These are phyloP conservation scores for Sicyos edulis DNA, from an alignment of 306 rosid genomes.

Conservation along the genomic window DNA sequence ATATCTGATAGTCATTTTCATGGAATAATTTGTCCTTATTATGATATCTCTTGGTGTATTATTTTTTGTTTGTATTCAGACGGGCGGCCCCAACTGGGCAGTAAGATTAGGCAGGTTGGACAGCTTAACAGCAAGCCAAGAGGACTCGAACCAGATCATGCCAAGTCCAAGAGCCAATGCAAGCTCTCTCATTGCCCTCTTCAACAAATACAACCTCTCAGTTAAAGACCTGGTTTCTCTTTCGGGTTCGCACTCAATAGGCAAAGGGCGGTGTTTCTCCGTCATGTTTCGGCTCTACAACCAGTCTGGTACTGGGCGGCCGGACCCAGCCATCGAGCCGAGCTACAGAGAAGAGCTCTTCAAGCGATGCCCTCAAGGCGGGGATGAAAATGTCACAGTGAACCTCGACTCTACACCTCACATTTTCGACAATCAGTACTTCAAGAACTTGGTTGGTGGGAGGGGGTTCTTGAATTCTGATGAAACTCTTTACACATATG, in stretches of 20 bases:
- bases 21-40: neutral
- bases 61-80: slow-evolving; percentile 34
- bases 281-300: slow-evolving; percentile 86
- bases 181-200: slow-evolving; percentile 51
- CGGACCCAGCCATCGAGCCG: slow-evolving; percentile 66
- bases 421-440: slow-evolving; percentile 73
- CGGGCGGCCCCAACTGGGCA: slow-evolving; percentile 84
- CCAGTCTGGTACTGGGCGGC: slow-evolving; percentile 63
- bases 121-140: slow-evolving; percentile 59
- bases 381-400: slow-evolving; percentile 65
- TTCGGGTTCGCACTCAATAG: slow-evolving; percentile 84
- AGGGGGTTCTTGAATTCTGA: slow-evolving; percentile 83
- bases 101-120: slow-evolving; percentile 81
- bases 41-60: neutral
- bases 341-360: slow-evolving; percentile 40
- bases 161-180: slow-evolving; percentile 91
- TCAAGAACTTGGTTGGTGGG: slow-evolving; percentile 74
- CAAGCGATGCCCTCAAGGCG: slow-evolving; percentile 49
- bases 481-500: slow-evolving; percentile 57
- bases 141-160: slow-evolving; percentile 62
- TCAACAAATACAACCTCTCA: slow-evolving; percentile 37
- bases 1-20: neutral
- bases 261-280: slow-evolving; percentile 79
- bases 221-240: slow-evolving; percentile 68
- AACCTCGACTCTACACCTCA: slow-evolving; percentile 69